A percentile compares a stretch with the other conserved stretches of the same genome.
phyloP scores from a whole-genome alignment of 192 early-diverging fungal genomes.

The Paraglomus brasilianum region DNA sequence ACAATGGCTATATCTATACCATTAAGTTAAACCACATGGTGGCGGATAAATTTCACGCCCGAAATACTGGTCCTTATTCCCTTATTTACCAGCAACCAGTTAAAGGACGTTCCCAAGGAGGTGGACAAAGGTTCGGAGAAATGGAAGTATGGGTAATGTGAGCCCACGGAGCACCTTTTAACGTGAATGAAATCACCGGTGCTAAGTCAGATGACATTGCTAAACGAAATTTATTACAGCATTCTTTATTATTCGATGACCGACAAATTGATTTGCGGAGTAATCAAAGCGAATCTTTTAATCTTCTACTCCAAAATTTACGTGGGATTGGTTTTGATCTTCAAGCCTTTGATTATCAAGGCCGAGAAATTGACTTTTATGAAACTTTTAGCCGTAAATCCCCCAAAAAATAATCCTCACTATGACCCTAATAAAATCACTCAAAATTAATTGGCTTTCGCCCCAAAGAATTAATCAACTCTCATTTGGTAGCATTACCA shows the following conservation, averaged over 20 bases:
- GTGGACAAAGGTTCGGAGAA: slow-evolving; percentile 19
- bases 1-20: slow-evolving; percentile 9
- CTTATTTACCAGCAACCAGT: slow-evolving; percentile 15
- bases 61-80: slow-evolving; percentile 11
- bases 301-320: slow-evolving; percentile 17
- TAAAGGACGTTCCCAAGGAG: slow-evolving; percentile 18
- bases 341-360: slow-evolving; percentile 13
- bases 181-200: background rate
- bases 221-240: background rate
- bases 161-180: slow-evolving; percentile 13
- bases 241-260: background rate
- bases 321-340: slow-evolving; percentile 14
- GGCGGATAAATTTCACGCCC: slow-evolving; percentile 10
- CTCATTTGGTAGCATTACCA: slow-evolving; percentile 11
- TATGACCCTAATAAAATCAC: slow-evolving; percentile 15
- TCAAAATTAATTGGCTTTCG: slow-evolving; percentile 21
- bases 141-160: background rate
- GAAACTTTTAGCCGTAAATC: slow-evolving; percentile 1
- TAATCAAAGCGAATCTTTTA: slow-evolving; percentile 15
- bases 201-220: slow-evolving; percentile 11
- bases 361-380: slow-evolving; percentile 16
- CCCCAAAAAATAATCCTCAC: background rate
- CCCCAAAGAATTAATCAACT: slow-evolving; percentile 9
- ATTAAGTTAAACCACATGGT: slow-evolving; percentile 25
- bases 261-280: background rate